Base-by-base conservation (phyloP, 2,329 filamentous ascomycete genomes). In the Geoglossum cookeanum region DNA sequence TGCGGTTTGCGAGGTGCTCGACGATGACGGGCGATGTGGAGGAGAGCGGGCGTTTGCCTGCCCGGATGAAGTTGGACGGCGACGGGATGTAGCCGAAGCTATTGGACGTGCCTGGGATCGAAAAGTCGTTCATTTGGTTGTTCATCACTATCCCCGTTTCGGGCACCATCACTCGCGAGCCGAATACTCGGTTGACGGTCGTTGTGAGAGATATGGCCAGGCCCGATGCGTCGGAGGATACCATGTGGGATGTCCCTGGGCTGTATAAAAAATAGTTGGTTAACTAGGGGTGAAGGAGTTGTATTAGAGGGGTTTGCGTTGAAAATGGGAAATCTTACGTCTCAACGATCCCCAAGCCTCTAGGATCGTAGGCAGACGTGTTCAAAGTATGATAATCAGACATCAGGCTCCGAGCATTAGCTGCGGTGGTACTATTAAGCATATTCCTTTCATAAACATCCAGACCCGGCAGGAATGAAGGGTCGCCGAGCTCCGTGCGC, bases 171-270 rank as follows among this genome's bases (percentile, higher is more conserved):
- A 94, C 68, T 22, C 81, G 76, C 32, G 82, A 84, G 51, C 91
- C 91, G 64, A 94, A 97, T 2, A 92, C 75, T 3, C 92, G 75
- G 68, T 96, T 96, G 58, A 96, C 74, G 0, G 91, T 96, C 0
- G 88, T 92, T 0, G 90, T 96, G 11, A 89, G 75, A 1, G 85
- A 84, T 39, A 94, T 78, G 1, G 88, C 81, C 68, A 95, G 74
- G 5, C 90, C 90, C 0, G 77, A 75, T 6, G 70, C 68, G 67
- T 96, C 91, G 0, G 83, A 81, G 0, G 85, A 75, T 0, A 86
- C 80, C 7, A 90, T 71, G 62, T 89, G 85, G 17, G 80, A 84
- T 0, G 86, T 91, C 1, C 86, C 86, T 54, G 84, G 81, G 59
- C 32, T 55, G n/a, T 22, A 49, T 22, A 11, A 22, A 49, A 29